These are phyloP conservation scores for Cytidiella melzeri DNA, from an alignment of 768 basidiomycete species.

Conservation along the genomic window DNA sequence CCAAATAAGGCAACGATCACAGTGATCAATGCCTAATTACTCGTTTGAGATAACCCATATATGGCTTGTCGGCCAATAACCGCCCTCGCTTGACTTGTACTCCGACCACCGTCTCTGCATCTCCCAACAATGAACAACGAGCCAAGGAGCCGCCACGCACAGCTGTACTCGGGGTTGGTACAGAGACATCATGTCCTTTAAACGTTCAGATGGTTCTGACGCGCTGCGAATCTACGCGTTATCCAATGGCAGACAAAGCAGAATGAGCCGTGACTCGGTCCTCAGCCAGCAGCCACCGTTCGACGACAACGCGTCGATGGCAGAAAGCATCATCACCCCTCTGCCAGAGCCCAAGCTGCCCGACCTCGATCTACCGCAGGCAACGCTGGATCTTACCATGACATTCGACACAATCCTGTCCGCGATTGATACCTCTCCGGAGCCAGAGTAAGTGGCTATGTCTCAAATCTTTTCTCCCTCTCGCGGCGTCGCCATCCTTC, in stretches of 20 bases:
- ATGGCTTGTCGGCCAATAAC: no score
- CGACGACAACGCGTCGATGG: slow-evolving; percentile 9
- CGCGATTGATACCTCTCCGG: slow-evolving; percentile 1
- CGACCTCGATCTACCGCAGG: slow-evolving; percentile 24
- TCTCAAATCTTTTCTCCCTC: neutral
- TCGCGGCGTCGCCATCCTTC: neutral
- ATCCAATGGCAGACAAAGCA: slow-evolving; percentile 7
- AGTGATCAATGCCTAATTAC: no score
- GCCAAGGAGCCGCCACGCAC: slow-evolving; percentile 6
- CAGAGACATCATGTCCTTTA: slow-evolving; percentile 1
- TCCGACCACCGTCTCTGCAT: neutral
- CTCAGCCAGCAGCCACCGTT: slow-evolving; percentile 1
- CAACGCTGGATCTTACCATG: slow-evolving; percentile 23
- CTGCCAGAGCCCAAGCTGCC: slow-evolving; percentile 14
- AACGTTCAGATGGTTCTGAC: slow-evolving; percentile 9
- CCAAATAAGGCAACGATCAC: no score
- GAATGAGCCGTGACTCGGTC: slow-evolving; percentile 1
- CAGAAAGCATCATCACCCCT: slow-evolving; percentile 9
- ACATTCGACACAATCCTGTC: slow-evolving; percentile 23
- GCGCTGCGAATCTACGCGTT: slow-evolving; percentile 2
- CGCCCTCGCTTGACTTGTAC: no score
- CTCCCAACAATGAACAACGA: neutral
- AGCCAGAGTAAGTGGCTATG: slow-evolving; percentile 16
- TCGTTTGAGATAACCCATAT: no score
- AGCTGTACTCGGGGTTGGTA: slow-evolving; percentile 12